These are phyloP conservation scores for Carex myosuroides DNA, from an alignment of 176 grass and related monocot species.

Conservation along the genomic window DNA sequence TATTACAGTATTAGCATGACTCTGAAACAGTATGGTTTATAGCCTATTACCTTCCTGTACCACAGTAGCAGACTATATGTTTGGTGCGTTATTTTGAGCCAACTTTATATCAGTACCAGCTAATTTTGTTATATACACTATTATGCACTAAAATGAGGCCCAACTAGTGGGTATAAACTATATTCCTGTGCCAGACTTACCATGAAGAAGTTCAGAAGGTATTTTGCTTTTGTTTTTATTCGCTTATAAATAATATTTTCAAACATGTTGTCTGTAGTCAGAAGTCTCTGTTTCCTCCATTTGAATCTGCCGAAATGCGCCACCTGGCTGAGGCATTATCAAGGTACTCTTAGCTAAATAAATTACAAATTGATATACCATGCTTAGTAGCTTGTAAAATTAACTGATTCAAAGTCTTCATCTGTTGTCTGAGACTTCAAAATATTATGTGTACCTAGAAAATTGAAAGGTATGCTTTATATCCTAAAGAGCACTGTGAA, in stretches of 20 bases:
- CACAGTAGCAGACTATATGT: background rate
- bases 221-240: background rate
- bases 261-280: conserved; percentile 35
- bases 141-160: background rate
- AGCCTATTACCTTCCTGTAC: background rate
- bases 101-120: background rate
- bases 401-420: background rate
- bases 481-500: background rate
- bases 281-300: conserved; percentile 68
- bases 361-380: background rate
- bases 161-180: background rate
- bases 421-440: background rate
- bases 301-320: conserved; percentile 84
- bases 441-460: background rate
- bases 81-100: background rate
- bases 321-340: conserved; percentile 74
- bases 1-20: background rate
- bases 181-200: background rate
- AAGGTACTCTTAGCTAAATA: conserved; percentile 31
- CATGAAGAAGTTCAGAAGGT: background rate
- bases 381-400: background rate
- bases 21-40: background rate
- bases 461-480: background rate
- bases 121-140: too few species aligned
- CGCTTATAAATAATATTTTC: background rate